These are phyloP conservation scores for Acer negundo DNA, from an alignment of 345 rosid genomes.

Conservation along the genomic window DNA sequence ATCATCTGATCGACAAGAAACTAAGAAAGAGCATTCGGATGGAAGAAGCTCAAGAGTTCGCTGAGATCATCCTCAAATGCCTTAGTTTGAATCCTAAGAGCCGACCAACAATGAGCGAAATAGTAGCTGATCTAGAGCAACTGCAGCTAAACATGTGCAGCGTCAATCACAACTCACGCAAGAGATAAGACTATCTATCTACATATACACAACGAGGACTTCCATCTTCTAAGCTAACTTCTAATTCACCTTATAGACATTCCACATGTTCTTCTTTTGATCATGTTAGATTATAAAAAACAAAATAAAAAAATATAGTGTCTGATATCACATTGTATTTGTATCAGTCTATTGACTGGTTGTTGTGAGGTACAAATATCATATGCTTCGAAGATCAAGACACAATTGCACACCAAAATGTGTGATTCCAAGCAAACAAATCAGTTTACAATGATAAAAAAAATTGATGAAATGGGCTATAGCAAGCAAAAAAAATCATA, in stretches of 20 bases:
- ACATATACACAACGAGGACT: neutral
- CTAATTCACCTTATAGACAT: neutral
- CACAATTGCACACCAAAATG: neutral
- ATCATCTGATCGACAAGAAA: constrained; percentile 33
- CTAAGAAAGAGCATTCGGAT: constrained; percentile 23
- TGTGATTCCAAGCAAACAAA: neutral
- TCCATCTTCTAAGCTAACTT: neutral
- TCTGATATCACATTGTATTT: neutral
- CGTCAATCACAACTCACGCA: neutral
- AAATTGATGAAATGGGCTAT: neutral
- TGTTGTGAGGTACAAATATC: neutral
- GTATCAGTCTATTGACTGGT: neutral
- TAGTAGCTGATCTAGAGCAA: constrained; percentile 26
- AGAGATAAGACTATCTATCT: neutral
- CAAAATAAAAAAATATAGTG: neutral
- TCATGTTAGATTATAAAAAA: neutral
- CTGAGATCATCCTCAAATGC: constrained; percentile 31
- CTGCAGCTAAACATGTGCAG: constrained; percentile 14
- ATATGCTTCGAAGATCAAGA: neutral
- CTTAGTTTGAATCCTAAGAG: constrained; percentile 21
- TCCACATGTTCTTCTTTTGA: neutral
- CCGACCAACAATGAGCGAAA: constrained; percentile 31
- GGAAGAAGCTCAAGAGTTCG: constrained; percentile 33
- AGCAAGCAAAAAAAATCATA: neutral
- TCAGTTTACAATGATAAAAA: neutral